phyloP scores from a whole-genome alignment of 805 yeast genomes.

The Jamesozyma jinghongensis region DNA sequence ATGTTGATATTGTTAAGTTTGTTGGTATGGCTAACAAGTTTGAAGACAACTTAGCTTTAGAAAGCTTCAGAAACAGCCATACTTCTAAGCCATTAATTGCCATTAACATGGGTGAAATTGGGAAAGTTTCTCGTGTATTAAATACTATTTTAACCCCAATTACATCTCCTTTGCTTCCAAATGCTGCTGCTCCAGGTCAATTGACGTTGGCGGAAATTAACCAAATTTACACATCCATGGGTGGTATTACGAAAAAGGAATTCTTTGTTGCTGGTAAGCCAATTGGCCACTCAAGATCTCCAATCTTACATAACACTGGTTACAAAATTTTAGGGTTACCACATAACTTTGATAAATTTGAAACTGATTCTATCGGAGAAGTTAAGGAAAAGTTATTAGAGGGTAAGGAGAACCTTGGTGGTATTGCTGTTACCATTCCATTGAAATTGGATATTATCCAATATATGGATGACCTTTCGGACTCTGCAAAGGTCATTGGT shows the following conservation, averaged over 20 bases:
- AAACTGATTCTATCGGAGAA: constrained; percentile 51
- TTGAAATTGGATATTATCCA: constrained; percentile 73
- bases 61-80: constrained; percentile 55
- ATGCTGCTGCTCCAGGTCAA: constrained; percentile 75
- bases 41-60: constrained; percentile 62
- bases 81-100: constrained; percentile 59
- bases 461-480: constrained; percentile 54
- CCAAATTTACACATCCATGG: constrained; percentile 45
- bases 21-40: constrained; percentile 65
- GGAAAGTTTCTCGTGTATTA: constrained; percentile 70
- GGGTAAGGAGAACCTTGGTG: constrained; percentile 56
- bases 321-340: constrained; percentile 73
- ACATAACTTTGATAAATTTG: constrained; percentile 55
- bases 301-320: constrained; percentile 73
- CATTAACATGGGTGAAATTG: constrained; percentile 68
- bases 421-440: constrained; percentile 94
- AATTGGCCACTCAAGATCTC: constrained; percentile 80
- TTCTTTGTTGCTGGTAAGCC: constrained; percentile 79
- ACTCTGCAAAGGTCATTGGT: constrained; percentile 76
- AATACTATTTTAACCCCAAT: constrained; percentile 77
- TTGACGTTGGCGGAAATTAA: constrained; percentile 60
- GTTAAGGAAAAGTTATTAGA: constrained; percentile 46
- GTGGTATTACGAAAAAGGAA: constrained; percentile 48
- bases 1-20: constrained; percentile 70
- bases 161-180: constrained; percentile 59